Percentiles rank a stretch among this genome's conserved stretches.
These are phyloP conservation scores for Psilocybe cyanescens DNA, from an alignment of 768 basidiomycete species.

Conservation along the genomic window DNA sequence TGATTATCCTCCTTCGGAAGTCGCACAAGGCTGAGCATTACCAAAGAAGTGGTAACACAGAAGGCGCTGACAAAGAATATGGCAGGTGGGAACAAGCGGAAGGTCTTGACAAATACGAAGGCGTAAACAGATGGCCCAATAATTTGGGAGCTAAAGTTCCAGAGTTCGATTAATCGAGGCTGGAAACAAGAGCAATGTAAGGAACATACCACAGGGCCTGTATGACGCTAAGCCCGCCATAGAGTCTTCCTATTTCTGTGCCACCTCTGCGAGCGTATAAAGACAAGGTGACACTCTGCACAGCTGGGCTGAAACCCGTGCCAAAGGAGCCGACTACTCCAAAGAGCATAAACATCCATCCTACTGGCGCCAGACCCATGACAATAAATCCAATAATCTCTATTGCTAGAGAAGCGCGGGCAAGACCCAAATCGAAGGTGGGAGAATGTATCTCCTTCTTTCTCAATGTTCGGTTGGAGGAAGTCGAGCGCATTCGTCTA, in stretches of 20 bases:
- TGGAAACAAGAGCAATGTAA: background rate
- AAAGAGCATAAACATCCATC: conserved; percentile 53
- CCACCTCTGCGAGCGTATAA: conserved; percentile 56
- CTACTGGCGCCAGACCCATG: conserved; percentile 50
- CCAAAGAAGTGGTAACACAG: conserved; percentile 42
- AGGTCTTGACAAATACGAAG: conserved; percentile 68
- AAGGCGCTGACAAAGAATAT: conserved; percentile 64
- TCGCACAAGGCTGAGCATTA: conserved; percentile 50
- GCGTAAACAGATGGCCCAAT: conserved; percentile 77
- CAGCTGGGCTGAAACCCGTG: conserved; percentile 64
- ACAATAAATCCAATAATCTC: conserved; percentile 54
- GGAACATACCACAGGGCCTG: conserved; percentile 60
- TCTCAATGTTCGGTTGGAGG: conserved; percentile 18
- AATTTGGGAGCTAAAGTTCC: conserved; percentile 55
- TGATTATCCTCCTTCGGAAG: conserved; percentile 26
- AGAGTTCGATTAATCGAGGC: conserved; percentile 2
- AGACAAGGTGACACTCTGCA: conserved; percentile 72
- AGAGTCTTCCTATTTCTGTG: conserved; percentile 73
- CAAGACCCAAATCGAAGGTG: conserved; percentile 69
- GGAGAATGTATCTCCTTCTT: conserved; percentile 41
- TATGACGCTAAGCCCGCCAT: conserved; percentile 78
- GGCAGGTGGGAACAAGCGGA: conserved; percentile 65
- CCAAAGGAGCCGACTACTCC: conserved; percentile 57
- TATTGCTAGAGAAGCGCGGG: conserved; percentile 60
- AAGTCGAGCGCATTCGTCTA: conserved; percentile 32